phyloP scores from a whole-genome alignment of 2,329 filamentous ascomycete species.

The Phaeomoniella chlamydospora region DNA sequence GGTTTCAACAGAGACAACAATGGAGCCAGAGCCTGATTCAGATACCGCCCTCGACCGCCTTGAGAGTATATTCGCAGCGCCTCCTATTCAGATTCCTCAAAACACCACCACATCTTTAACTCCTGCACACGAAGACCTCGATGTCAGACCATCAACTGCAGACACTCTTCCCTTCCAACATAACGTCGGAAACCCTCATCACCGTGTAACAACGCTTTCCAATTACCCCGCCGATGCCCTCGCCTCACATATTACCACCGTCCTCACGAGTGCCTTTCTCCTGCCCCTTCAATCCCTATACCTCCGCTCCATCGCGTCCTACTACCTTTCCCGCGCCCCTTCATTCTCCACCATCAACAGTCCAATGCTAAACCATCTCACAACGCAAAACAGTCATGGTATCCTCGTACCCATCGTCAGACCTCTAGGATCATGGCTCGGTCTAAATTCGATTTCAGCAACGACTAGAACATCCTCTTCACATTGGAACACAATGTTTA shows the following conservation, averaged over 20 bases:
- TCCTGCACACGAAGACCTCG: no score
- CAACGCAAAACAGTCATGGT: no score
- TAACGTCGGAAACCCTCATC: constrained; percentile 8
- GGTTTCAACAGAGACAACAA: no score
- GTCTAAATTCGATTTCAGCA: background rate
- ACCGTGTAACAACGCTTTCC: constrained; percentile 27
- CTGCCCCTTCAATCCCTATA: constrained; percentile 25
- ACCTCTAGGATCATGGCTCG: background rate
- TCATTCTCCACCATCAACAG: background rate
- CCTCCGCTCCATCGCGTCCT: constrained; percentile 22
- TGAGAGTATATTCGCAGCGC: constrained; percentile 3
- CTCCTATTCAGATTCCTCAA: background rate
- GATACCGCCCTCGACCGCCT: constrained; percentile 1
- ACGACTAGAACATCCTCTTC: background rate
- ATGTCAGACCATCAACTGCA: no score
- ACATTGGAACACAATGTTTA: constrained; percentile 4
- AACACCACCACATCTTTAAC: background rate
- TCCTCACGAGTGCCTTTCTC: constrained; percentile 21
- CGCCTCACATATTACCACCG: constrained; percentile 22
- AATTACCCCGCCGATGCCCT: constrained; percentile 25
- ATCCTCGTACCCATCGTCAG: background rate
- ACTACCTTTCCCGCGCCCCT: constrained; percentile 15
- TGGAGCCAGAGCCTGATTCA: no score
- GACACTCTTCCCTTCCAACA: no score
- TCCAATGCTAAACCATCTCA: no score